These are phyloP conservation scores for Terana coerulea DNA, from an alignment of 768 basidiomycete species.

Conservation along the genomic window DNA sequence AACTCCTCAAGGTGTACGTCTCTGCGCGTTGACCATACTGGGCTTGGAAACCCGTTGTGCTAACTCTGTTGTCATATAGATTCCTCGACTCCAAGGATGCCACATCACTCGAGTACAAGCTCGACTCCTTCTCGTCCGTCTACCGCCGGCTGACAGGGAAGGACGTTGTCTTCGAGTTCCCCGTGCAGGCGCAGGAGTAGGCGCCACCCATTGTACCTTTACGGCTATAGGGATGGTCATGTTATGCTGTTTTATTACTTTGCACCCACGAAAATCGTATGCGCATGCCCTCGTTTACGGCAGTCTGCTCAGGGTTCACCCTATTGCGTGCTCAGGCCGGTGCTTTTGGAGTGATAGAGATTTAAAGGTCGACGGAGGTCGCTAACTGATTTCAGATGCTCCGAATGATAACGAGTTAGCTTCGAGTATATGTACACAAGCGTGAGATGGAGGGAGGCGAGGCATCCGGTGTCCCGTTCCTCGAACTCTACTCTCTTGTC, in stretches of 20 bases:
- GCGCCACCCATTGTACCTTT: constrained; percentile 28
- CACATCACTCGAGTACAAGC: constrained; percentile 98
- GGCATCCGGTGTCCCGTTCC: background rate
- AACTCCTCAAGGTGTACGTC: constrained; percentile 95
- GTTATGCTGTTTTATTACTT: constrained; percentile 27
- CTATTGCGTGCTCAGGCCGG: constrained; percentile 1
- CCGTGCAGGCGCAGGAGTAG: constrained; percentile 70
- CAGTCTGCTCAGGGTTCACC: constrained; percentile 3
- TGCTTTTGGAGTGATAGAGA: background rate
- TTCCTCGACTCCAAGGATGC: constrained; percentile 98
- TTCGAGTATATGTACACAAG: background rate
- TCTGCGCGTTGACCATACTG: background rate
- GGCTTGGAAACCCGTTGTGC: constrained; percentile 5
- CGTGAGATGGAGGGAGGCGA: background rate
- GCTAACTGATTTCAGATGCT: constrained; percentile 7
- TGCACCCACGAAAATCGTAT: constrained; percentile 33
- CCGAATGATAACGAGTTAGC: constrained; percentile 10
- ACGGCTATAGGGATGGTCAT: constrained; percentile 26
- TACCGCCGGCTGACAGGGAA: constrained; percentile 95
- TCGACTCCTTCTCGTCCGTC: constrained; percentile 97
- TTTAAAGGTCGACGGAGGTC: background rate
- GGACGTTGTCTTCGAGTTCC: constrained; percentile 95
- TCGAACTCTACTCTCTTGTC: background rate
- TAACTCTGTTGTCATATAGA: constrained; percentile 37
- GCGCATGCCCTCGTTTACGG: constrained; percentile 29